Percentiles rank a stretch among this genome's conserved stretches.
Conservation (phyloP, 2,329 filamentous ascomycete species). For the Fonsecaea monophora region DNA sequence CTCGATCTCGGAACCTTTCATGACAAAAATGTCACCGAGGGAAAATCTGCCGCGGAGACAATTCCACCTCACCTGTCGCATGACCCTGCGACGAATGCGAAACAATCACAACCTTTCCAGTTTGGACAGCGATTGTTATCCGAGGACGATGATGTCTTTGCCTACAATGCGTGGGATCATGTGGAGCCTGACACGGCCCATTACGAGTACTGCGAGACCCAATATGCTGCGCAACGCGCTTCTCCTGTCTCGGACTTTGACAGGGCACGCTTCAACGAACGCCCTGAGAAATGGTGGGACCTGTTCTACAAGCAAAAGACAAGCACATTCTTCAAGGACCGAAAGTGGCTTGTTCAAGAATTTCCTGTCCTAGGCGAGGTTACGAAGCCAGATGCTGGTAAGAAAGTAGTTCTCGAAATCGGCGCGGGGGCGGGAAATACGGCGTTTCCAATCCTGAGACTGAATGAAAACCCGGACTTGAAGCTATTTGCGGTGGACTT, state of each 20-base stretch:
- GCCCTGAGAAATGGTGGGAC: slow-evolving; percentile 98
- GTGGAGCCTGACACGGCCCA: slow-evolving; percentile 91
- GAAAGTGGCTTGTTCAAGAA: slow-evolving; percentile 96
- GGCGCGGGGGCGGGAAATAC: slow-evolving; percentile 96
- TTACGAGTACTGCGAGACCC: slow-evolving; percentile 81
- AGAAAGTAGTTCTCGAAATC: slow-evolving; percentile 79
- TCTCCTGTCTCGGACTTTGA: slow-evolving; percentile 93
- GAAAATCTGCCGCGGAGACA: background rate
- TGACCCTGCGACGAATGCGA: slow-evolving; percentile 76
- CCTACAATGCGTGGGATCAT: slow-evolving; percentile 99
- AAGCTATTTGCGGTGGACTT: slow-evolving; percentile 96
- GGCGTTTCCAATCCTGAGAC: slow-evolving; percentile 84
- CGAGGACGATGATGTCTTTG: slow-evolving; percentile 79
- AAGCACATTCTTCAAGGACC: slow-evolving; percentile 97
- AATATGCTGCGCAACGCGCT: slow-evolving; percentile 83
- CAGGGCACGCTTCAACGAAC: slow-evolving; percentile 83
- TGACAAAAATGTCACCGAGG: background rate
- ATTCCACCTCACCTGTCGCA: slow-evolving; percentile 72
- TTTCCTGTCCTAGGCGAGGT: slow-evolving; percentile 86
- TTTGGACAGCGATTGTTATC: slow-evolving; percentile 89
- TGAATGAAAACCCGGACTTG: slow-evolving; percentile 81
- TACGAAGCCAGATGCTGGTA: slow-evolving; percentile 72
- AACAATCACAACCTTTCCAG: slow-evolving; percentile 90
- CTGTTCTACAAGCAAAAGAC: slow-evolving; percentile 98
- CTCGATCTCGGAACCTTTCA: slow-evolving; percentile 2